phyloP scores from a whole-genome alignment of 306 rosid species.

The Fragaria nilgerrensis region DNA sequence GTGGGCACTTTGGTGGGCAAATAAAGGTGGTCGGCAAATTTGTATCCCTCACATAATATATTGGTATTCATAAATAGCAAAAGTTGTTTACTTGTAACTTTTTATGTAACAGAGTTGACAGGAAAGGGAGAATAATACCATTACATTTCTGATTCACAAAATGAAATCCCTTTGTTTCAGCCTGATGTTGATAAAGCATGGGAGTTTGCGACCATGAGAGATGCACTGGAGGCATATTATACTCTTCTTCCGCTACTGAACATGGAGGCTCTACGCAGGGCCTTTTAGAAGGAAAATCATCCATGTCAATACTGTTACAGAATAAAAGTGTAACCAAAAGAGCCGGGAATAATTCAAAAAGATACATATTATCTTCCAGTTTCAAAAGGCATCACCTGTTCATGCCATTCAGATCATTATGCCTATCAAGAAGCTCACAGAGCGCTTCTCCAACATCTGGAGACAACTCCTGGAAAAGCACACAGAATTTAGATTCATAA shows the following conservation, averaged over 20 bases:
- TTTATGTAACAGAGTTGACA: slow-evolving; percentile 29
- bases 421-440: slow-evolving; percentile 70
- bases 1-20: too few species aligned
- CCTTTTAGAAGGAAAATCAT: slow-evolving; percentile 44
- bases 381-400: slow-evolving; percentile 41
- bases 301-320: slow-evolving; percentile 42
- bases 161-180: slow-evolving; percentile 43
- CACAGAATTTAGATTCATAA: slow-evolving; percentile 22
- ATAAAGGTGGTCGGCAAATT: too few species aligned
- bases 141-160: slow-evolving; percentile 41
- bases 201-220: slow-evolving; percentile 55
- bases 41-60: slow-evolving; percentile 36
- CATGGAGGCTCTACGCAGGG: slow-evolving; percentile 40
- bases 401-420: slow-evolving; percentile 31
- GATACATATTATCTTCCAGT: slow-evolving; percentile 18
- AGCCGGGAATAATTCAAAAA: slow-evolving; percentile 13
- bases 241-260: slow-evolving; percentile 42
- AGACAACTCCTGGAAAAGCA: slow-evolving; percentile 62
- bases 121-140: slow-evolving; percentile 30
- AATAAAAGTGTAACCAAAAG: slow-evolving; percentile 30
- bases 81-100: slow-evolving; percentile 38
- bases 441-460: slow-evolving; percentile 75
- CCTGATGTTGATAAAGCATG: slow-evolving; percentile 50
- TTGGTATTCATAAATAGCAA: slow-evolving; percentile 30
- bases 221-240: slow-evolving; percentile 35